phyloP scores from a whole-genome alignment of 768 basidiomycete species.

The Baorangia bicolor region DNA sequence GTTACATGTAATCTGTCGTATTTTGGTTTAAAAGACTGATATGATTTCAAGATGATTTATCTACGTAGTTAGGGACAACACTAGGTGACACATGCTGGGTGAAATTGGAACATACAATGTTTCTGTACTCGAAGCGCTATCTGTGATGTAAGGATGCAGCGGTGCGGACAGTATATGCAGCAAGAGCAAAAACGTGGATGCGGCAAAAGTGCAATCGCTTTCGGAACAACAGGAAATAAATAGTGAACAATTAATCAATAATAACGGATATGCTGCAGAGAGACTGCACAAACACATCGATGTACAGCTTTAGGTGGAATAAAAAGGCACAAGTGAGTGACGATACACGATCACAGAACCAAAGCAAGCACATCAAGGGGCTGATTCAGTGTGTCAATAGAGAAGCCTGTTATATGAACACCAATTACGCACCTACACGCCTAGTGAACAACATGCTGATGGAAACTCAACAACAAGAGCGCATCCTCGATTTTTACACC shows the following conservation, averaged over 20 bases:
- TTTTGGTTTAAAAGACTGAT: neutral
- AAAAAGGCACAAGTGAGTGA: slow-evolving; percentile 10
- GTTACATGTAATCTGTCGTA: neutral
- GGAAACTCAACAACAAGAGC: slow-evolving; percentile 70
- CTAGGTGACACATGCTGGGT: slow-evolving; percentile 19
- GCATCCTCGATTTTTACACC: slow-evolving; percentile 75
- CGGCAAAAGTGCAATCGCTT: slow-evolving; percentile 8
- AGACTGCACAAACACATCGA: slow-evolving; percentile 8
- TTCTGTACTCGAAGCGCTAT: slow-evolving; percentile 21
- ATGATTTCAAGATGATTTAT: slow-evolving; percentile 19
- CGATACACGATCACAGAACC: slow-evolving; percentile 22
- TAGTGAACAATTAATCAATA: slow-evolving; percentile 36
- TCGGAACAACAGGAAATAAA: slow-evolving; percentile 19
- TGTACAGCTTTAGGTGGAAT: slow-evolving; percentile 10
- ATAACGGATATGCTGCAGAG: slow-evolving; percentile 34
- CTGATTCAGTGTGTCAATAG: slow-evolving; percentile 17
- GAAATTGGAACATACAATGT: slow-evolving; percentile 15
- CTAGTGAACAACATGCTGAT: slow-evolving; percentile 61
- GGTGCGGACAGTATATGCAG: slow-evolving; percentile 18
- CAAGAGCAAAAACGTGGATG: slow-evolving; percentile 9
- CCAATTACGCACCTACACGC: slow-evolving; percentile 21
- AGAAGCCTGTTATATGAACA: neutral
- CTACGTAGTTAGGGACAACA: slow-evolving; percentile 12
- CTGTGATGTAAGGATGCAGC: slow-evolving; percentile 17
- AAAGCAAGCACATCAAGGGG: slow-evolving; percentile 10